Evolutionary conservation across 169 alveolate genomes (phyloP), one percentile per base, ranked within the genome.

Genomic region (Cryptosporidium parvum): DNA sequence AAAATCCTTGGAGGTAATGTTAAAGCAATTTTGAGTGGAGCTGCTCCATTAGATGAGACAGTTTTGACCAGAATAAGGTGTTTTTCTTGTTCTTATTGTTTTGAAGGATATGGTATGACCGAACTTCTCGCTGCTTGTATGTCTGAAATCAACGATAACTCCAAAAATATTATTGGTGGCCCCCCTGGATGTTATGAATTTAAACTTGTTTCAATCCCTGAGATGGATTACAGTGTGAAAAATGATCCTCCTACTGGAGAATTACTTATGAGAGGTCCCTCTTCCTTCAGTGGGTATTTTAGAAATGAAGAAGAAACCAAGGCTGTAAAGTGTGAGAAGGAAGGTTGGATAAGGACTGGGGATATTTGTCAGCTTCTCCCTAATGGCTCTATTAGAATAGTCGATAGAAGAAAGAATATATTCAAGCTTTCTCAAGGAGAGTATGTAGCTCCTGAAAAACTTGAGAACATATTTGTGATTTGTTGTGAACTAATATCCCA

Each of bases 351-450:
- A 2, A 94, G 93, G 56, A 96, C 99, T 12, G 99, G 99, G 0
- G 99, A 97, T 71, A 92, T 97, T 52, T 98, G 96, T 6, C 94
- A 93, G 39, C 86, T 93, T n/a, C 94, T 85, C 68, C 92, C 80
- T 29, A 95, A 93, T 84, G 97, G 97, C 7, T 96, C 98, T 7
- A 65, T 97, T 7, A 93, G 94, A 75, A 92, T 98, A 65, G 95
- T 98, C 61, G 99, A 98, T 92, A 94, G 99, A 56, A 96, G 95
- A 70, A 97, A 97, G 91, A 97, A 97, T 93, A 95, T 97, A n/a
- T 98, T 98, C 92, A 98, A 98, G 89, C 96, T 98, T 75, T 89
- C 97, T 0, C 98, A 97, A 92, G 99, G 99, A 1, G 99, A 98
- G 91, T 98, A 98, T 91, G 97, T 98, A 21, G 97, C 99, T 44